Conservation (phyloP, 1,284 basidiomycete species). For the Ganoderma boninense region DNA sequence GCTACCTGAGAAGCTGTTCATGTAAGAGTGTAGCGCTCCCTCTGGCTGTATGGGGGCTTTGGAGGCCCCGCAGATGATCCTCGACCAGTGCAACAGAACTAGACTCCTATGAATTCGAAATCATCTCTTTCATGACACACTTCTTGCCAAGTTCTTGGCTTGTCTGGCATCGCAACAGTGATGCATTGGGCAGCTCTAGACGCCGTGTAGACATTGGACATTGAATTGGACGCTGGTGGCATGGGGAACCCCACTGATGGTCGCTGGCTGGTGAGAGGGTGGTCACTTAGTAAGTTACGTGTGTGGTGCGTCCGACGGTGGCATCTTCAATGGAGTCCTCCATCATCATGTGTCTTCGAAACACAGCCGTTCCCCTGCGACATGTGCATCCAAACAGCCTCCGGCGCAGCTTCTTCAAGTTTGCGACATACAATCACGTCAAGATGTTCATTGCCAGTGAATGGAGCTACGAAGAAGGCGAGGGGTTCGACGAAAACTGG, state of each 20-base stretch:
- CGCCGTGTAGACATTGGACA: background rate
- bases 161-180: background rate
- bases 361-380: background rate
- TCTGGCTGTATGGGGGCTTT: too few species aligned
- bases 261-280: background rate
- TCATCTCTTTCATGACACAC: background rate
- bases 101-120: background rate
- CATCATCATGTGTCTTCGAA: background rate
- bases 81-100: background rate
- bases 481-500: too few species aligned
- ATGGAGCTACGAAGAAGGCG: background rate
- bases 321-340: background rate
- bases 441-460: background rate
- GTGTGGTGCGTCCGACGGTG: background rate
- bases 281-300: background rate
- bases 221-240: background rate
- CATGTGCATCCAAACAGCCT: background rate
- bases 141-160: too few species aligned
- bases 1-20: background rate
- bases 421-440: background rate
- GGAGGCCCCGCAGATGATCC: background rate
- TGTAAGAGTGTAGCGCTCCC: too few species aligned
- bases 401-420: background rate
- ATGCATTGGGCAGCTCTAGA: background rate
- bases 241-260: background rate